Percentiles rank a stretch among this genome's conserved stretches.
These are phyloP conservation scores for Psidium guajava DNA, from an alignment of 345 rosid species.

Conservation along the genomic window DNA sequence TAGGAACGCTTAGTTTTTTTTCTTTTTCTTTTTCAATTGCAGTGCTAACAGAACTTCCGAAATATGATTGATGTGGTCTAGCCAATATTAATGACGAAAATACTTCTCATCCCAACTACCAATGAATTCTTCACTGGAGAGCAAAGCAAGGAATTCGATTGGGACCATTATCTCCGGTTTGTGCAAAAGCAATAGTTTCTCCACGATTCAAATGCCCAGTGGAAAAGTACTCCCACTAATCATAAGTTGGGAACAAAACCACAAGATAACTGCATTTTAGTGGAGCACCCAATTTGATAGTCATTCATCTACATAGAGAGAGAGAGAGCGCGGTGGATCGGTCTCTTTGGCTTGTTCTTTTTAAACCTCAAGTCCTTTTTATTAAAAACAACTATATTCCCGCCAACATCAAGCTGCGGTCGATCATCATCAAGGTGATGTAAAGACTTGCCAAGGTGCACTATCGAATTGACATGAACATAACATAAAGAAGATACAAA, in stretches of 20 bases:
- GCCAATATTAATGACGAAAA: not conserved
- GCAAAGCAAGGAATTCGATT: not conserved
- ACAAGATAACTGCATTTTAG: not conserved
- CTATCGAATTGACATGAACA: not conserved
- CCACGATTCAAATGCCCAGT: not conserved
- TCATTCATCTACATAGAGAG: not conserved
- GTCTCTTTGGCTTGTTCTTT: not conserved
- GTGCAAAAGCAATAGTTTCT: not conserved
- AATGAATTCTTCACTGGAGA: not conserved
- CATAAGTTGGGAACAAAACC: not conserved
- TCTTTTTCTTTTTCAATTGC: not conserved
- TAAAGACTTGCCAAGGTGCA: not conserved
- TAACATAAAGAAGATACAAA: not conserved
- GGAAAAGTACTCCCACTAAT: not conserved
- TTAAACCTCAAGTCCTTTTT: not conserved
- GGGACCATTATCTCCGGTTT: not conserved
- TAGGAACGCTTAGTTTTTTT: not conserved
- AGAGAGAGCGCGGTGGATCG: not conserved
- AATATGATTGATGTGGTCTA: not conserved
- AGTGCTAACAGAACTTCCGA: not conserved
- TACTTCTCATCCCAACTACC: not conserved
- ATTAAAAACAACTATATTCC: not conserved
- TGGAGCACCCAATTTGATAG: not conserved
- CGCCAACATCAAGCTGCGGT: not conserved
- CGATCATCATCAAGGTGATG: not conserved